phyloP scores from a whole-genome alignment of 176 grass and related monocot species.

The Saccharum officinarum region DNA sequence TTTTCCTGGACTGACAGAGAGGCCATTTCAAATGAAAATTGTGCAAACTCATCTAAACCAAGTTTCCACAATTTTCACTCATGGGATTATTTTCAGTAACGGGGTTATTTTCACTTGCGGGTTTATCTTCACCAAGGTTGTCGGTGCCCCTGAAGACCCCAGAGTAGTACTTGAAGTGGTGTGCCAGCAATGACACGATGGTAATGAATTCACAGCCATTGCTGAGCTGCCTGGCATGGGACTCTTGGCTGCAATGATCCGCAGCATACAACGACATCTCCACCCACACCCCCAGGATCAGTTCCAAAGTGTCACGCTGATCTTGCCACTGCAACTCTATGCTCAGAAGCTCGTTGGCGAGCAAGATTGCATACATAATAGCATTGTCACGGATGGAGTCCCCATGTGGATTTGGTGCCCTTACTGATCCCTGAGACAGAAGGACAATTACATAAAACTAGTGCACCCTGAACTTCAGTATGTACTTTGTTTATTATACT shows the following conservation, averaged over 20 bases:
- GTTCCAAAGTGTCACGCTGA: constrained; percentile 31
- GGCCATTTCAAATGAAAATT: not conserved
- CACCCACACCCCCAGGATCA: constrained; percentile 38
- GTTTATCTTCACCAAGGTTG: not conserved
- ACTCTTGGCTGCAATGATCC: constrained; percentile 34
- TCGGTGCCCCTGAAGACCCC: not conserved
- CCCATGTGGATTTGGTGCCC: constrained; percentile 28
- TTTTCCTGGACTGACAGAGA: not conserved
- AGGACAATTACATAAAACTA: not conserved
- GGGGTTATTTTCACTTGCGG: not conserved
- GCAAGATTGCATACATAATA: constrained; percentile 24
- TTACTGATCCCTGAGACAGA: constrained; percentile 31
- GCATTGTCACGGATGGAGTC: constrained; percentile 24
- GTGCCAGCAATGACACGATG: constrained; percentile 31
- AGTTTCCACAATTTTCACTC: constrained; percentile 8
- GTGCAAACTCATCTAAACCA: constrained; percentile 8
- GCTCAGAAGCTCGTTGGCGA: not conserved
- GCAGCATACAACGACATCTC: constrained; percentile 34
- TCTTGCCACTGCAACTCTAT: constrained; percentile 24
- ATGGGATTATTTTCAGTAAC: not conserved
- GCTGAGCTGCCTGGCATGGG: constrained; percentile 45
- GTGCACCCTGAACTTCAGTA: not conserved
- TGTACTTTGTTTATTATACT: not conserved
- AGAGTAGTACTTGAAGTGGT: constrained; percentile 35
- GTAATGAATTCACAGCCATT: constrained; percentile 36